Evolutionary conservation across 192 early-diverging fungal species (phyloP).

Genomic region (Allomyces javanicus): DNA sequence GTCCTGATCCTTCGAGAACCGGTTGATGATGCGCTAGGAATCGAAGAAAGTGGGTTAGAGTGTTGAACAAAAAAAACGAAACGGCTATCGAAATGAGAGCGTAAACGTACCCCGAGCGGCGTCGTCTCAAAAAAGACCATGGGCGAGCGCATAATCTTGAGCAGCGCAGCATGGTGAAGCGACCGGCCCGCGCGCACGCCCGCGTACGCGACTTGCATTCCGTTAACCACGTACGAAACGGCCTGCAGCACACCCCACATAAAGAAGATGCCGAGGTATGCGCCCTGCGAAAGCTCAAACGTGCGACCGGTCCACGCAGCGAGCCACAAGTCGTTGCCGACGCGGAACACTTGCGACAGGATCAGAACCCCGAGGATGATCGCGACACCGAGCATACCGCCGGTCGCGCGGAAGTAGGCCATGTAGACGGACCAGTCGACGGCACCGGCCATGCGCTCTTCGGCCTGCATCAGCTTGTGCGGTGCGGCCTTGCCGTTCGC

Average conservation of each 20-base stretch:
- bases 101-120: conserved; percentile 24
- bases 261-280: conserved; percentile 31
- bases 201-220: conserved; percentile 35
- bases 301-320: conserved; percentile 10
- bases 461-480: conserved; percentile 46
- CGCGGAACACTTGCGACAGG: conserved; percentile 5
- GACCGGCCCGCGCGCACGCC: conserved; percentile 36
- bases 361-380: conserved; percentile 21
- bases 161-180: conserved; percentile 49
- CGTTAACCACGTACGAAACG: conserved; percentile 28
- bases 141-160: conserved; percentile 50
- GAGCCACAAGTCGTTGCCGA: conserved; percentile 14
- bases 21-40: conserved; percentile 10
- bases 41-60: no score
- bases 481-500: no score
- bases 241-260: conserved; percentile 40
- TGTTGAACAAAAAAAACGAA: no score
- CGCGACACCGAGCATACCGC: conserved; percentile 28
- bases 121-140: conserved; percentile 60
- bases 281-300: conserved; percentile 9
- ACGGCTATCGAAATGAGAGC: no score
- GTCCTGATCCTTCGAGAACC: conserved; percentile 50
- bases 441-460: conserved; percentile 57
- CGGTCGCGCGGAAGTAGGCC: conserved; percentile 38
- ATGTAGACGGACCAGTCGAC: conserved; percentile 36